Percentiles rank a stretch among this genome's conserved stretches.
Evolutionary conservation across 495 filamentous ascomycete genomes (phyloP).

Genomic region (Hypoxylon fragiforme): DNA sequence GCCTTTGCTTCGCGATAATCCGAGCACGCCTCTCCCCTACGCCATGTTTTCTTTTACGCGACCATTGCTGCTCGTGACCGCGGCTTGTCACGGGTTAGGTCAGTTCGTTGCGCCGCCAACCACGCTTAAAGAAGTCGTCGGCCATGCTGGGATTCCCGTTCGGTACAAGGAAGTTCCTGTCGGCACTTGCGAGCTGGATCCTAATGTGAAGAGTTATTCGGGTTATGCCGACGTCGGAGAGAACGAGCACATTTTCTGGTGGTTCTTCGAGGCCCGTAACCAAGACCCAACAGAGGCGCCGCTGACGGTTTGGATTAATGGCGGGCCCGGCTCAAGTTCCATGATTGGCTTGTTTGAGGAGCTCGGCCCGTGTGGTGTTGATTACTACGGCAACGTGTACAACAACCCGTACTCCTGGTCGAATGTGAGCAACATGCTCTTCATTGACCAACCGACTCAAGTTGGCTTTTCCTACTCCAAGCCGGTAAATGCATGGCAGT

Average conservation of each 20-base stretch:
- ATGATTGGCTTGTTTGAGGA: slow-evolving; percentile 69
- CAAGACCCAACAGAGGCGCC: slow-evolving; percentile 56
- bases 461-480: slow-evolving; percentile 63
- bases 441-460: slow-evolving; percentile 63
- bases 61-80: slow-evolving; percentile 32
- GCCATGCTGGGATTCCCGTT: slow-evolving; percentile 55
- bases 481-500: slow-evolving; percentile 54
- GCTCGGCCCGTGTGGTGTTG: slow-evolving; percentile 64
- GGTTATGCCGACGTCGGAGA: slow-evolving; percentile 67
- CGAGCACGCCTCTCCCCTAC: slow-evolving; percentile 6
- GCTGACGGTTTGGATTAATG: slow-evolving; percentile 66
- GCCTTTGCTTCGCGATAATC: no score
- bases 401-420: slow-evolving; percentile 64
- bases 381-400: slow-evolving; percentile 47
- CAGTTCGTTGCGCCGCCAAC: slow-evolving; percentile 65
- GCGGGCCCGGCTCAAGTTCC: slow-evolving; percentile 60
- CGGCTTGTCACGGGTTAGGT: slow-evolving; percentile 33
- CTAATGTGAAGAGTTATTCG: slow-evolving; percentile 65
- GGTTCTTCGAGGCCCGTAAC: slow-evolving; percentile 65
- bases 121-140: slow-evolving; percentile 54
- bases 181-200: slow-evolving; percentile 68
- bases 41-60: slow-evolving; percentile 33
- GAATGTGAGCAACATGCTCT: slow-evolving; percentile 62
- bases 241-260: slow-evolving; percentile 67
- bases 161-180: slow-evolving; percentile 65